Conservation (phyloP, 768 basidiomycete species). For the Auriculariales sp. region DNA sequence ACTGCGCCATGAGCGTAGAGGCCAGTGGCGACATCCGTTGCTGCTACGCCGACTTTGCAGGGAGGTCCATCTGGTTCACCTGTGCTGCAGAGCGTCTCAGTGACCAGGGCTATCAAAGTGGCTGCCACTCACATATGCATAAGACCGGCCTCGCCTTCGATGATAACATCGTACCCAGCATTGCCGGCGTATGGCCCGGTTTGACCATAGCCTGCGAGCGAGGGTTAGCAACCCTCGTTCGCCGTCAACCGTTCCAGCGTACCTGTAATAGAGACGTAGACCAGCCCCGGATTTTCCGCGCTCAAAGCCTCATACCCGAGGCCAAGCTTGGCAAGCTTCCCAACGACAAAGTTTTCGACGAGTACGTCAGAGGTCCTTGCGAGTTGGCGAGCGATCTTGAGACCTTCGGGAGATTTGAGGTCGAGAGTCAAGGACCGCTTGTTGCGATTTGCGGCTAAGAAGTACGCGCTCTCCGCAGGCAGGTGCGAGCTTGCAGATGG, state of each 20-base stretch:
- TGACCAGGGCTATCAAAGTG: constrained; percentile 6
- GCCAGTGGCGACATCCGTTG: constrained; percentile 78
- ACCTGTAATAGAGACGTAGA: constrained; percentile 89
- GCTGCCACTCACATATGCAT: constrained; percentile 68
- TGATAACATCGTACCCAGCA: constrained; percentile 83
- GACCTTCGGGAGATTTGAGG: constrained; percentile 66
- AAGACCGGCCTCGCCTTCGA: constrained; percentile 82
- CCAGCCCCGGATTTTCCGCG: constrained; percentile 60
- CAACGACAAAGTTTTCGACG: constrained; percentile 78
- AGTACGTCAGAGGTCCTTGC: constrained; percentile 67
- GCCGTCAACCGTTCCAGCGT: constrained; percentile 13
- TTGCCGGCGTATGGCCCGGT: constrained; percentile 75
- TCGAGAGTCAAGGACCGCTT: constrained; percentile 84
- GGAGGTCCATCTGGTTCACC: constrained; percentile 79
- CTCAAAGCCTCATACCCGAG: constrained; percentile 75
- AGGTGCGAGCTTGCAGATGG: constrained; percentile 45
- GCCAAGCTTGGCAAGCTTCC: constrained; percentile 74
- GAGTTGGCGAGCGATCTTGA: constrained; percentile 57
- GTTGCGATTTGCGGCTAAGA: constrained; percentile 76
- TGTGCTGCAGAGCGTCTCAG: constrained; percentile 34
- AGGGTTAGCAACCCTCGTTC: background rate
- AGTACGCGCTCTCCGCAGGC: constrained; percentile 87
- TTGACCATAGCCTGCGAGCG: constrained; percentile 54
- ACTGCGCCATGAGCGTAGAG: constrained; percentile 88
- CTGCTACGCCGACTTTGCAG: constrained; percentile 90